phyloP scores from a whole-genome alignment of 345 rosid species.

The Arabidopsis suecica region DNA sequence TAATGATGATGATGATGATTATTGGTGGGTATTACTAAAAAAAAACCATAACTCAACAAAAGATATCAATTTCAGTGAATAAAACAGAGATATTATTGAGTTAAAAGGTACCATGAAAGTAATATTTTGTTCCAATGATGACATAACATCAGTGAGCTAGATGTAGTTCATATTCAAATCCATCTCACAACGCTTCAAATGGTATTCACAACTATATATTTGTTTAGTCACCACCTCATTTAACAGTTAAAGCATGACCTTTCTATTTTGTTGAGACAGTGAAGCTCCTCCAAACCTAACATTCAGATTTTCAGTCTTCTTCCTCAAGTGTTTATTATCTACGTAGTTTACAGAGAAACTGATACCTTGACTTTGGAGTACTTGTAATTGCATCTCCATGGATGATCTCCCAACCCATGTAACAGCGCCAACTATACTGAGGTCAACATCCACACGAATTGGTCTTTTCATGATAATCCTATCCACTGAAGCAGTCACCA shows the following conservation, averaged over 20 bases:
- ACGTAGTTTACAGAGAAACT: background rate
- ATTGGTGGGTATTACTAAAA: background rate
- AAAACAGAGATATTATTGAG: background rate
- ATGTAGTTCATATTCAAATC: constrained; percentile 6
- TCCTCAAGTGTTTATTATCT: background rate
- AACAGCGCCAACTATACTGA: constrained; percentile 73
- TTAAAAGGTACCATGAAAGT: background rate
- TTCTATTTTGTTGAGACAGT: no score
- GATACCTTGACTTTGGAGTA: constrained; percentile 66
- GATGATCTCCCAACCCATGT: constrained; percentile 93
- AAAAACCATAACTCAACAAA: background rate
- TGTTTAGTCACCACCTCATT: background rate
- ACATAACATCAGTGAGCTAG: background rate
- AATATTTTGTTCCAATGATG: background rate
- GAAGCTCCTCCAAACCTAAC: no score
- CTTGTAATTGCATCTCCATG: constrained; percentile 88
- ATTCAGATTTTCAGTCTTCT: no score
- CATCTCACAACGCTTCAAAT: background rate
- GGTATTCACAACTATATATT: background rate
- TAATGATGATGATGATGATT: background rate
- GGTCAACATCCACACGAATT: constrained; percentile 60
- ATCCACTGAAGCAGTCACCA: constrained; percentile 96
- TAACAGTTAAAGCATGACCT: constrained; percentile 9
- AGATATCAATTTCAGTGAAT: background rate
- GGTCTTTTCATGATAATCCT: constrained; percentile 73